Percentiles rank a stretch among this genome's conserved stretches.
phyloP scores from a whole-genome alignment of 2,329 filamentous ascomycete species.

The Tolypocladium ovalisporum region DNA sequence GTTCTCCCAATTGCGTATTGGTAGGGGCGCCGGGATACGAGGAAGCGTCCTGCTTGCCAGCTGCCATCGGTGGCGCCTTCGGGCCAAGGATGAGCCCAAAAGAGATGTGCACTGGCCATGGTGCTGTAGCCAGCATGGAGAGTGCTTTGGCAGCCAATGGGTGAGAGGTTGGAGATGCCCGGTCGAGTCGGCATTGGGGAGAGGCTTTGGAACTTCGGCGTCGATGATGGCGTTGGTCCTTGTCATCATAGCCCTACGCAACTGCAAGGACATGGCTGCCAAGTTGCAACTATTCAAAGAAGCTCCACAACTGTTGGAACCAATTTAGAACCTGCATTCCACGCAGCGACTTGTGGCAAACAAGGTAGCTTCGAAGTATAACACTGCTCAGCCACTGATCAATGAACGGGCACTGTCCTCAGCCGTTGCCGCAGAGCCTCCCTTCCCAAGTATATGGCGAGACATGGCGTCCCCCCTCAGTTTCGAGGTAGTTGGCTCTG shows the following conservation, averaged over 20 bases:
- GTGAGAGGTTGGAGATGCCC: background rate
- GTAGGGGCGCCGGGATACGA: background rate
- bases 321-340: too few relatives aligned
- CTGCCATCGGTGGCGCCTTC: background rate
- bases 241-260: background rate
- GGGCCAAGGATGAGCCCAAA: too few relatives aligned
- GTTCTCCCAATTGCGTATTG: too few relatives aligned
- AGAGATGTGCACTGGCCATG: background rate
- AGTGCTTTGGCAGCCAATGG: background rate
- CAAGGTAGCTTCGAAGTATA: background rate
- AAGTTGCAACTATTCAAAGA: too few relatives aligned
- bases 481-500: too few relatives aligned
- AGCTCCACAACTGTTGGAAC: background rate
- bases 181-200: background rate
- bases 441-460: background rate
- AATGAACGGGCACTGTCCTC: background rate
- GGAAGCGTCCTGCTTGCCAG: background rate
- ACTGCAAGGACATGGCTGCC: background rate
- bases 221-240: background rate
- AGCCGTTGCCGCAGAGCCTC: background rate
- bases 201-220: background rate
- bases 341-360: background rate
- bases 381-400: background rate
- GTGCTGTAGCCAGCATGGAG: too few relatives aligned
- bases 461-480: background rate